Conservation (phyloP, 495 filamentous ascomycete species). For the Aspergillus avenaceus region DNA sequence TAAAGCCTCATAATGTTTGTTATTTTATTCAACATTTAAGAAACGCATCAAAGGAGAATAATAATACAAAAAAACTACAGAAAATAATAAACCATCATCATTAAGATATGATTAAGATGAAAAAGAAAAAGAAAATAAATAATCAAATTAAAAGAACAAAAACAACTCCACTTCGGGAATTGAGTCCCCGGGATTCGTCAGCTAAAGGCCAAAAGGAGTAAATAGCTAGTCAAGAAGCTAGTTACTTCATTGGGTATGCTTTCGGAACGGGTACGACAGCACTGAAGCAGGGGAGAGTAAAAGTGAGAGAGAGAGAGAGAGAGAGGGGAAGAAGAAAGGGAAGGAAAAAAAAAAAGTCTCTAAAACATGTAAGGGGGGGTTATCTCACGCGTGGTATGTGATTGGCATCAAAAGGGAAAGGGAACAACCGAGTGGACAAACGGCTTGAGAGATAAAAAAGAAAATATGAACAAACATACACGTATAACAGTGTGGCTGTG, state of each 20-base stretch:
- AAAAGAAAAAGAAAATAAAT: neutral
- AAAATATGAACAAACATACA: too few species aligned
- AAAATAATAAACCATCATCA: too few species aligned
- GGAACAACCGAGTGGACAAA: neutral
- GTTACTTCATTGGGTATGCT: neutral
- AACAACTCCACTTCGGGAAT: neutral
- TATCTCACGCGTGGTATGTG: neutral
- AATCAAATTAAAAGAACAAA: neutral
- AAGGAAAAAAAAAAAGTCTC: neutral
- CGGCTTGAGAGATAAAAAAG: neutral
- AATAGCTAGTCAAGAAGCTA: neutral
- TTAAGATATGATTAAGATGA: too few species aligned
- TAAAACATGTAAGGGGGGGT: neutral
- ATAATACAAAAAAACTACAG: too few species aligned
- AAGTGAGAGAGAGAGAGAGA: neutral
- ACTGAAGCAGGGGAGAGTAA: neutral
- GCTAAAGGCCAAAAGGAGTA: neutral
- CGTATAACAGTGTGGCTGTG: conserved; percentile 10
- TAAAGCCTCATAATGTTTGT: too few species aligned
- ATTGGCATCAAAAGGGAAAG: neutral
- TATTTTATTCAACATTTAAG: too few species aligned
- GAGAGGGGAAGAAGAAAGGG: neutral
- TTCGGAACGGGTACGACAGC: too few species aligned
- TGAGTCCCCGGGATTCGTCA: neutral
- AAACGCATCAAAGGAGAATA: too few species aligned